Base-by-base conservation (phyloP, 495 filamentous ascomycete species). In the Trichoderma parareesei region DNA sequence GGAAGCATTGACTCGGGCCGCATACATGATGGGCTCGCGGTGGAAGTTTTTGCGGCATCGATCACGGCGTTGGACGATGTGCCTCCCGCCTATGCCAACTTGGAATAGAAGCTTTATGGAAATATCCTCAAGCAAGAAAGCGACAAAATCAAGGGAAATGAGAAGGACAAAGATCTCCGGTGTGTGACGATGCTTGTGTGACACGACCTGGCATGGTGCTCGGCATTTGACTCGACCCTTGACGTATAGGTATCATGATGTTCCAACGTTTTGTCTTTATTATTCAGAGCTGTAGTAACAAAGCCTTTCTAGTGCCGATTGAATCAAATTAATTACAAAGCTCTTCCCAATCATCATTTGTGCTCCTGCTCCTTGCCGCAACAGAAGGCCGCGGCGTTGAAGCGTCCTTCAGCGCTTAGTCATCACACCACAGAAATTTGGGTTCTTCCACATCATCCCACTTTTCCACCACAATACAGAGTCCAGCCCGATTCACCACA, bases 401-500 rank as follows among this genome's bases (percentile, higher is more conserved):
- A 2, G 40, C 11, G 6, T 41, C 11, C 6, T 33, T 37, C n/a
- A 35, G 27, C 37, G 53, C 53, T 57, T 57, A 57, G 53, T 57
- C 53, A 57, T 57, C 53, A 33, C 11, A 0, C 20, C 27, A 37
- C 53, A 57, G 53, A 57, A 35, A 27, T 27, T 57, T 57, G 35
- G 53, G 53, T 57, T 35, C 18, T 57, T 57, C 53, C 11, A 57
- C 7, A 33, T 27, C 53, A 57, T 57, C 53, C 53, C 53, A 57
- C 53, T 35, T 57, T 27, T 27, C 27, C 33, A 37, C 14, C 27
- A 57, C 9, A 16, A 38, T 3, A 37, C 27, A 37, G 33, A n/a
- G 9, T 38, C 10, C 8, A 37, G 14, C 27, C 27, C 27, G 10
- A 37, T 10, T 10, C 53, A 57, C 33, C 53, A 35, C 27, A 57